Conservation (phyloP, 805 yeast species). For the Kluyveromyces starmeri region DNA sequence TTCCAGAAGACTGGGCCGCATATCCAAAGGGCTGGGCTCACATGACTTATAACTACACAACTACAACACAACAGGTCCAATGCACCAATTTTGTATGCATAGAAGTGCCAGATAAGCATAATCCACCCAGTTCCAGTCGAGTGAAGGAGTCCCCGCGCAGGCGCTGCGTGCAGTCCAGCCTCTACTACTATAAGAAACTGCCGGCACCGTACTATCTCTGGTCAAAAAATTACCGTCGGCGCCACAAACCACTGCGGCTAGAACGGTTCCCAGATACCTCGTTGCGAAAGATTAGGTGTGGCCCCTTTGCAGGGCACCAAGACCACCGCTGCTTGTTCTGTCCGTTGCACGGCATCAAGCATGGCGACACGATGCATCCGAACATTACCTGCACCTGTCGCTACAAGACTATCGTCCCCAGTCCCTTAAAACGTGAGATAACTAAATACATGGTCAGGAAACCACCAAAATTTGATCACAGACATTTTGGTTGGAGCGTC, state of each 20-base stretch:
- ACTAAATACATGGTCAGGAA: not conserved
- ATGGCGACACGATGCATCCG: constrained; percentile 12
- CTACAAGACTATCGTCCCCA: constrained; percentile 12
- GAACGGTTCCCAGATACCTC: constrained; percentile 2
- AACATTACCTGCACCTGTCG: constrained; percentile 14
- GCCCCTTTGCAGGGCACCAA: constrained; percentile 12
- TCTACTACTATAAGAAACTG: constrained; percentile 1
- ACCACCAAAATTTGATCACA: not conserved
- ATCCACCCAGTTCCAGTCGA: too few species aligned
- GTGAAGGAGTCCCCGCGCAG: too few species aligned
- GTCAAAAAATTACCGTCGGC: constrained; percentile 2
- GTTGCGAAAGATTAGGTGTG: constrained; percentile 12
- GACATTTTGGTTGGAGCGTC: not conserved
- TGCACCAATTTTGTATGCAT: too few species aligned
- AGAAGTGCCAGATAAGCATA: too few species aligned
- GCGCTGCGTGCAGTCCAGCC: too few species aligned
- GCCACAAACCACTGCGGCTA: constrained; percentile 4
- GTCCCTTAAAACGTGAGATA: constrained; percentile 13
- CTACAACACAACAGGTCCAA: not conserved
- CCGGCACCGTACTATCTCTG: constrained; percentile 4
- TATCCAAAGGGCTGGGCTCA: too few species aligned
- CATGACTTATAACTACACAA: not conserved
- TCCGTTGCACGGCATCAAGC: constrained; percentile 14
- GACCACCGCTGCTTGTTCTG: constrained; percentile 17
- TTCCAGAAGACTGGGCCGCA: too few species aligned